A percentile compares a stretch with the other conserved stretches of the same genome.
Evolutionary conservation across 2,329 filamentous ascomycete species (phyloP).

Genomic region (Alternaria brassicicola): DNA sequence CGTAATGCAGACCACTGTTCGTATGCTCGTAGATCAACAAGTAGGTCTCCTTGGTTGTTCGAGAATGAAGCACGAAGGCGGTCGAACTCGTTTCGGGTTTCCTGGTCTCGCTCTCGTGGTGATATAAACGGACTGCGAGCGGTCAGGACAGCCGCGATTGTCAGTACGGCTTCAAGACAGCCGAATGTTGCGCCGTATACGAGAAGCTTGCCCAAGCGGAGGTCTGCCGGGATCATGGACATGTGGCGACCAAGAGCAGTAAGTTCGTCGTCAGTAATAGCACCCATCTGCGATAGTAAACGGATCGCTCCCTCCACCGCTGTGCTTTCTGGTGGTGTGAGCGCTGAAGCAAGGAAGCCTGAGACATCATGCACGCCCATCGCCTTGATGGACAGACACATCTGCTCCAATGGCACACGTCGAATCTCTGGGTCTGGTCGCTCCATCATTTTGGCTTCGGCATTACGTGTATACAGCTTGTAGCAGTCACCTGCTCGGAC

Average conservation of each 20-base stretch:
- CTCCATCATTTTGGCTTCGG: conserved; percentile 83
- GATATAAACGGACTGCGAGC: conserved; percentile 85
- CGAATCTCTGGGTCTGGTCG: conserved; percentile 93
- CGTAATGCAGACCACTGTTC: conserved; percentile 77
- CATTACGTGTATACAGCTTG: conserved; percentile 88
- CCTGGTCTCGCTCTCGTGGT: conserved; percentile 80
- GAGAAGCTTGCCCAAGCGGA: conserved; percentile 92
- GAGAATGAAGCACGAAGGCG: conserved; percentile 77
- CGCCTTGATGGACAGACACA: conserved; percentile 91
- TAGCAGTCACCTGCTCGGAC: conserved; percentile 91
- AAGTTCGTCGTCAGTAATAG: conserved; percentile 81
- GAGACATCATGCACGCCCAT: conserved; percentile 89
- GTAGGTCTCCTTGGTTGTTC: conserved; percentile 79
- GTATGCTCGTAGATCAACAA: conserved; percentile 85
- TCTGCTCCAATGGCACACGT: conserved; percentile 88
- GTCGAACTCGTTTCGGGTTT: conserved; percentile 81
- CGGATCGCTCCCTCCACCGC: conserved; percentile 86
- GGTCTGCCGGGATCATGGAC: conserved; percentile 92
- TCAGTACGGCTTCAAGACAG: conserved; percentile 85
- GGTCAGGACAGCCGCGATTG: conserved; percentile 90
- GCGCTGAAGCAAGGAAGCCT: conserved; percentile 79
- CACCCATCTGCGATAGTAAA: conserved; percentile 83
- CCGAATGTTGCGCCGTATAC: conserved; percentile 94
- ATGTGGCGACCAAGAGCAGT: conserved; percentile 91
- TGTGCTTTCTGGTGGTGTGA: conserved; percentile 83